These are phyloP conservation scores for Clarkia xantiana DNA, from an alignment of 345 rosid species.

Conservation along the genomic window DNA sequence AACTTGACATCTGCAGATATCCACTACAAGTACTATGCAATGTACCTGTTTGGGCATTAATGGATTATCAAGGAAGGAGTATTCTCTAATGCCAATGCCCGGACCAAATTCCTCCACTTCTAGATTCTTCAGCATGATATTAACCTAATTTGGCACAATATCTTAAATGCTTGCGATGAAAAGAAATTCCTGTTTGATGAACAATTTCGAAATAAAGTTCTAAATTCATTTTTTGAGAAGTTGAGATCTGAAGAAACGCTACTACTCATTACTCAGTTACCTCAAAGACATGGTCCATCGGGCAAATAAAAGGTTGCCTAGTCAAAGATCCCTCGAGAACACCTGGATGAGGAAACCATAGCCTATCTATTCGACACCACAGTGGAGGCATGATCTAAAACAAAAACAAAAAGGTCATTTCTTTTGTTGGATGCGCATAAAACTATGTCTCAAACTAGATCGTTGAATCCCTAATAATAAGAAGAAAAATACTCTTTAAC, in stretches of 20 bases:
- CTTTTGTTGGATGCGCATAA: too few relatives aligned
- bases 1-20: too few relatives aligned
- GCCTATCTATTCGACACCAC: constrained; percentile 97
- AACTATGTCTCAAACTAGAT: too few relatives aligned
- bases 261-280: constrained; percentile 13
- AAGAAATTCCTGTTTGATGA: too few relatives aligned
- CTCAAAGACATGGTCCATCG: constrained; percentile 97
- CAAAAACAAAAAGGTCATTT: constrained; percentile 1
- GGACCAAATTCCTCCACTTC: constrained; percentile 88
- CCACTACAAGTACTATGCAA: background rate
- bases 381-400: constrained; percentile 90
- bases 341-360: constrained; percentile 98
- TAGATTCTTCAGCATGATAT: constrained; percentile 54
- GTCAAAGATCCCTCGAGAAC: constrained; percentile 78
- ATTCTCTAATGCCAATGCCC: constrained; percentile 61
- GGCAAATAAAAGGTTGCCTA: constrained; percentile 88
- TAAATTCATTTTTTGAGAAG: too few relatives aligned
- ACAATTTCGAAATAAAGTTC: too few relatives aligned
- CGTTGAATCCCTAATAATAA: too few relatives aligned
- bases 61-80: constrained; percentile 73
- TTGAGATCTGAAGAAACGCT: too few relatives aligned
- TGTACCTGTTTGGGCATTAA: constrained; percentile 62
- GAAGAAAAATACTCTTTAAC: too few relatives aligned
- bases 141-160: constrained; percentile 26
- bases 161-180: too few relatives aligned